A percentile compares a stretch with the other conserved stretches of the same genome.
phyloP scores from a whole-genome alignment of 352 stramenopile genomes.

The Phytopythium delawarense region DNA sequence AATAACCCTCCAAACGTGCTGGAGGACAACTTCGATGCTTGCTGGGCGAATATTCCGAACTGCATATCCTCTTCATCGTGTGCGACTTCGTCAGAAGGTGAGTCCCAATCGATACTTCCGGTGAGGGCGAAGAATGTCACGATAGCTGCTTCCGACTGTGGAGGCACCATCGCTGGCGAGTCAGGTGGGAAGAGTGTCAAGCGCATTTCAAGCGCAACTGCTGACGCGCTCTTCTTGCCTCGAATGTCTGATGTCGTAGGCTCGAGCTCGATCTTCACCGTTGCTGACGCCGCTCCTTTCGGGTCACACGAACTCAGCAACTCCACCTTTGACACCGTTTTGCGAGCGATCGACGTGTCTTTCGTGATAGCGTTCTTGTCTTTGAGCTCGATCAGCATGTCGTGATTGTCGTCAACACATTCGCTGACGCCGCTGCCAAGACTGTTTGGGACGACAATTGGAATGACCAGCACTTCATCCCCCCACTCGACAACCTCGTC shows the following conservation, averaged over 20 bases:
- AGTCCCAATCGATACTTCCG: not conserved
- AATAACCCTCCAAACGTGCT: not conserved
- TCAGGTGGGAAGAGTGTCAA: slow-evolving; percentile 1
- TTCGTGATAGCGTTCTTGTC: slow-evolving; percentile 47
- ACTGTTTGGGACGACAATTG: slow-evolving; percentile 10
- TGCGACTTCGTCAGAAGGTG: not conserved
- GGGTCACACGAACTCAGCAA: not conserved
- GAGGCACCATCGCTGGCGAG: not conserved
- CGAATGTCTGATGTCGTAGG: not conserved
- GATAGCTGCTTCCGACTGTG: slow-evolving; percentile 3
- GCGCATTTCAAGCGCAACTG: not conserved
- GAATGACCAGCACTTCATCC: slow-evolving; percentile 24
- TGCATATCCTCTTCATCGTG: not conserved
- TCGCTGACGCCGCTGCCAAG: not conserved
- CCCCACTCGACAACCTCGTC: slow-evolving; percentile 18
- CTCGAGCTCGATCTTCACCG: not conserved
- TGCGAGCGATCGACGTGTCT: slow-evolving; percentile 24
- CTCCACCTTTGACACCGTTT: not conserved
- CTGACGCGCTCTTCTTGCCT: not conserved
- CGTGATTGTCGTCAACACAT: not conserved
- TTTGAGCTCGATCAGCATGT: slow-evolving; percentile 25
- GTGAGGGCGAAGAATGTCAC: slow-evolving; percentile 3
- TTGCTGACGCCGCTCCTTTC: not conserved
- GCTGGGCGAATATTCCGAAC: not conserved
- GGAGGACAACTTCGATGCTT: not conserved